Conservation (phyloP, 176 grass and related monocot genomes). For the Oryza meyeriana region DNA sequence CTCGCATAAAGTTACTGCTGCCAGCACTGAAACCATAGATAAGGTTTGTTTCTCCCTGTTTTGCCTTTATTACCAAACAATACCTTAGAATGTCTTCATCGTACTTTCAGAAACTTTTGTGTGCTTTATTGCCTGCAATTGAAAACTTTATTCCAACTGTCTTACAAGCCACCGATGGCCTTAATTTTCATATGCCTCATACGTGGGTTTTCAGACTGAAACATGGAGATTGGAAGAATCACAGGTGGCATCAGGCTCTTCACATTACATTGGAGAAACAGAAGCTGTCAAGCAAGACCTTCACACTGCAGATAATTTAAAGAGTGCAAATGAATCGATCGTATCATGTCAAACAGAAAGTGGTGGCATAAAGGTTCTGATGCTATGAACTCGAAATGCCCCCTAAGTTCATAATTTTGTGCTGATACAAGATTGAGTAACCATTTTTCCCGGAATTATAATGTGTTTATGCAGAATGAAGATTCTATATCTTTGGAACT, state of each 20-base stretch:
- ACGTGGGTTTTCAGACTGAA: constrained; percentile 27
- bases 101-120: background rate
- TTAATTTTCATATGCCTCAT: constrained; percentile 6
- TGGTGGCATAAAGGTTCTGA: constrained; percentile 19
- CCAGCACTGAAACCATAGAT: background rate
- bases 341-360: constrained; percentile 29
- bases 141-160: background rate
- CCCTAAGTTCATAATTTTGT: constrained; percentile 25
- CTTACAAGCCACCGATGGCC: background rate
- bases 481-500: constrained; percentile 24
- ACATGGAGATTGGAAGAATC: background rate
- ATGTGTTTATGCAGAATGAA: constrained; percentile 37
- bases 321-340: background rate
- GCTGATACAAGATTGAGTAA: background rate
- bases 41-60: constrained; percentile 10
- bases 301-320: background rate
- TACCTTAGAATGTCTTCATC: background rate
- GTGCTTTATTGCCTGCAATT: constrained; percentile 2
- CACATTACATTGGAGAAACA: constrained; percentile 12
- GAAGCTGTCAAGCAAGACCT: constrained; percentile 17
- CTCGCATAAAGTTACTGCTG: constrained; percentile 5
- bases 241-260: background rate
- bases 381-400: background rate
- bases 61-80: constrained; percentile 1
- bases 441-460: constrained; percentile 12